Conservation (phyloP, 257 asterid genomes). For the Solanum chilense region DNA sequence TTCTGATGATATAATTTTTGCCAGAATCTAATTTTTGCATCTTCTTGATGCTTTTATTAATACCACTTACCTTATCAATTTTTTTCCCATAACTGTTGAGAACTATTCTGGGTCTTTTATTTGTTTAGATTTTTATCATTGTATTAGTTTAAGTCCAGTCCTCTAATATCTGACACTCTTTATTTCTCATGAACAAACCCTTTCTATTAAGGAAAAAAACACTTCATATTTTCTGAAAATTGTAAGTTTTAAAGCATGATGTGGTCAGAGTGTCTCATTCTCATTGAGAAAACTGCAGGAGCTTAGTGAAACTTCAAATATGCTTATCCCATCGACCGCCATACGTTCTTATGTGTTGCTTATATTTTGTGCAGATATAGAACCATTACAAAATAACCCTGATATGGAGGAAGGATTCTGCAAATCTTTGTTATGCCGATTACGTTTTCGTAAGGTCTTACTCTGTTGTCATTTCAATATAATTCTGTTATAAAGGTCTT, state of each 20-base stretch:
- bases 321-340: background rate
- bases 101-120: background rate
- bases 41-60: background rate
- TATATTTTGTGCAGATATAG: conserved; percentile 56
- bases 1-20: background rate
- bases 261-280: background rate
- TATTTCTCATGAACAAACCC: background rate
- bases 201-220: background rate
- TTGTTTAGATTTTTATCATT: background rate
- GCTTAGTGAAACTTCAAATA: background rate
- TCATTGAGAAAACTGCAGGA: background rate
- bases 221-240: background rate
- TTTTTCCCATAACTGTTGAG: background rate
- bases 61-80: background rate
- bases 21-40: background rate
- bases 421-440: conserved; percentile 85
- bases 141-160: background rate
- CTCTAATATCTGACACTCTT: background rate
- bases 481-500: background rate
- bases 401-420: conserved; percentile 96
- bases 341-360: background rate
- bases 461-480: conserved; percentile 26
- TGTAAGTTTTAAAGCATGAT: background rate
- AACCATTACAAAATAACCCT: conserved; percentile 67
- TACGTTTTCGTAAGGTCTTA: conserved; percentile 99